Evolutionary conservation across 2,329 filamentous ascomycete genomes (phyloP).

Genomic region (Botrytis hyacinthi): DNA sequence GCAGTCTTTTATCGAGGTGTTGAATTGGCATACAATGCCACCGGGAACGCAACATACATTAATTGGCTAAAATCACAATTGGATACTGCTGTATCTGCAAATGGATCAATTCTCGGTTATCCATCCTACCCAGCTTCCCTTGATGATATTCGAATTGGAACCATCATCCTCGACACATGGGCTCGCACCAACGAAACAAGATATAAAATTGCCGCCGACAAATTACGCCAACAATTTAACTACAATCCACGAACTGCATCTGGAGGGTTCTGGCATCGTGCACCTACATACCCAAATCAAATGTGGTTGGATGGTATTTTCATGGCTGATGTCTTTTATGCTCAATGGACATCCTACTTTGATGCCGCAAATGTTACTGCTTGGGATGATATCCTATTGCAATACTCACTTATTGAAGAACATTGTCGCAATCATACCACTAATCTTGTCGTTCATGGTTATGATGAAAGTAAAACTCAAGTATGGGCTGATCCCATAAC

Average conservation of each 20-base stretch:
- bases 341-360: conserved; percentile 28
- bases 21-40: conserved; percentile 42
- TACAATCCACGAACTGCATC: conserved; percentile 49
- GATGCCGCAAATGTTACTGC: conserved; percentile 34
- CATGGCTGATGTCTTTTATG: conserved; percentile 44
- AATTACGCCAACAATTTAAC: conserved; percentile 48
- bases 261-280: conserved; percentile 50
- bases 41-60: conserved; percentile 45
- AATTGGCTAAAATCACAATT: conserved; percentile 48
- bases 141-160: conserved; percentile 52
- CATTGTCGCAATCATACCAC: conserved; percentile 29
- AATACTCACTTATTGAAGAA: conserved; percentile 33
- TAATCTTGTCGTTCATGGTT: conserved; percentile 40
- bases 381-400: conserved; percentile 36
- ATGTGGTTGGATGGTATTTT: conserved; percentile 56
- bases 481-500: conserved; percentile 41
- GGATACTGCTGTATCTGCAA: conserved; percentile 46
- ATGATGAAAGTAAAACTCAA: conserved; percentile 39
- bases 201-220: conserved; percentile 49
- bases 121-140: conserved; percentile 49
- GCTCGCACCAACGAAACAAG: conserved; percentile 44
- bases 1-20: conserved; percentile 19
- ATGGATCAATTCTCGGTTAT: conserved; percentile 50
- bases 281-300: conserved; percentile 47
- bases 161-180: conserved; percentile 19